Base-by-base conservation (phyloP, 2,329 filamentous ascomycete genomes). In the Pyrenophora tritici-repentis region DNA sequence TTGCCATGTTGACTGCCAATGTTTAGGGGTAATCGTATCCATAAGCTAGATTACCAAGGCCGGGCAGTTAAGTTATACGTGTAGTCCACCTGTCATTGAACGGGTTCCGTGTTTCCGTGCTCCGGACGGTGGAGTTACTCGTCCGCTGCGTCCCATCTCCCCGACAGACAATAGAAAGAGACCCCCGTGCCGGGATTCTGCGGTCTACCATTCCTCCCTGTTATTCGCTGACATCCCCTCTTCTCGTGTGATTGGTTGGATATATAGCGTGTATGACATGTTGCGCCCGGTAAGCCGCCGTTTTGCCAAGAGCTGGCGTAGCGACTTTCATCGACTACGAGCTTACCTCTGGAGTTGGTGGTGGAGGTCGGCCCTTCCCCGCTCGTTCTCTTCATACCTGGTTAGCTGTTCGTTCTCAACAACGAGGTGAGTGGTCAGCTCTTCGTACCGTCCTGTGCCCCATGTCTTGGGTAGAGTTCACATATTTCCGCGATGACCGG, bases 1-100 rank as follows among this genome's bases (percentile, higher is more conserved):
- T 46, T 6, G 45, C 37, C 53, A 53, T 56, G 6, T 20, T 41
- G 9, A 16, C 32, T 33, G 26, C 9, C 6, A 20, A 8, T n/a
- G 20, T 16, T 31, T 17, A 16, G n/a, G 26, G 13, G 8, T 36
- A 14, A 24, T 36, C 24, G 5, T 31, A n/a, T 12, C 3, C 16
- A n/a, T 1, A 24, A 16, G 16, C 2, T 22, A 2, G 8, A 12
- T 5, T 29, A 29, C 9, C 9, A 13, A 29, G 9, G 26, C 26
- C 10, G 9, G 26, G 26, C 22, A 24, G 22, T 24, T 24, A 4
- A 12, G 8, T 29, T 29, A 13, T 29, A 29, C 26, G 9, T 12
- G 33, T 16, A 16, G 35, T 2, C 14, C 20, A 2, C 22, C 22
- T 24, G 22, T 9, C 6, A 24, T 24, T 24, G 22, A 4, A 9